Evolutionary conservation across 2,329 filamentous ascomycete genomes (phyloP).

Genomic region (Grosmannia clavigera): DNA sequence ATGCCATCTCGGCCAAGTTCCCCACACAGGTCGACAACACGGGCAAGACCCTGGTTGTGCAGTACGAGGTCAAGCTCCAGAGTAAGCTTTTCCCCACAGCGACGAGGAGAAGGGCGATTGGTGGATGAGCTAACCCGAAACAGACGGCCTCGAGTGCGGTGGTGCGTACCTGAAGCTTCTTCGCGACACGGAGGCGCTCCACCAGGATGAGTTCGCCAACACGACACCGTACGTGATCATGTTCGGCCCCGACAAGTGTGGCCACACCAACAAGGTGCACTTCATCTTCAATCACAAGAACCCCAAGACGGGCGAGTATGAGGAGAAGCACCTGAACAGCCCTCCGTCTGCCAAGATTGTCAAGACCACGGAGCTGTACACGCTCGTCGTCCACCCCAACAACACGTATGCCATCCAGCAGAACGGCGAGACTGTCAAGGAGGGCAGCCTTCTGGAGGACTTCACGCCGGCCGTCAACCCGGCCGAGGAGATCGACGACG

Average conservation of each 20-base stretch:
- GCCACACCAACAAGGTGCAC: conserved; percentile 93
- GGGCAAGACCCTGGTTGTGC: conserved; percentile 90
- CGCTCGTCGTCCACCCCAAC: conserved; percentile 89
- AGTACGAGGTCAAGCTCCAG: conserved; percentile 99
- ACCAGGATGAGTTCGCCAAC: conserved; percentile 96
- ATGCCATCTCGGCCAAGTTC: conserved; percentile 99
- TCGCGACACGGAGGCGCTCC: conserved; percentile 91
- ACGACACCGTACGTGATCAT: conserved; percentile 97
- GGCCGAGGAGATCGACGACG: conserved; percentile 84
- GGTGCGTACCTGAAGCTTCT: conserved; percentile 99
- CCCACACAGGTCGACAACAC: conserved; percentile 93
- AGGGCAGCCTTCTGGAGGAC: conserved; percentile 85
- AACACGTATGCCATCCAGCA: conserved; percentile 90
- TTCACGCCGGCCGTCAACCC: conserved; percentile 93
- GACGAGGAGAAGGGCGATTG: background rate
- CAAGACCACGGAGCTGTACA: conserved; percentile 93
- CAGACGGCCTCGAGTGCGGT: conserved; percentile 91
- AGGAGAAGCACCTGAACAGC: conserved; percentile 93
- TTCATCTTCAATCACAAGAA: conserved; percentile 99
- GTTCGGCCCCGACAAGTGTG: conserved; percentile 99
- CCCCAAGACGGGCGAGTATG: conserved; percentile 98
- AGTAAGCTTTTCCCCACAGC: conserved; percentile 43
- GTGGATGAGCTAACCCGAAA: background rate
- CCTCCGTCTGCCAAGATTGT: conserved; percentile 76
- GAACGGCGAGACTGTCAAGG: conserved; percentile 79